A percentile compares a stretch with the other conserved stretches of the same genome.
phyloP scores from a whole-genome alignment of 2,329 filamentous ascomycete species.

The Ophiostoma sp. region DNA sequence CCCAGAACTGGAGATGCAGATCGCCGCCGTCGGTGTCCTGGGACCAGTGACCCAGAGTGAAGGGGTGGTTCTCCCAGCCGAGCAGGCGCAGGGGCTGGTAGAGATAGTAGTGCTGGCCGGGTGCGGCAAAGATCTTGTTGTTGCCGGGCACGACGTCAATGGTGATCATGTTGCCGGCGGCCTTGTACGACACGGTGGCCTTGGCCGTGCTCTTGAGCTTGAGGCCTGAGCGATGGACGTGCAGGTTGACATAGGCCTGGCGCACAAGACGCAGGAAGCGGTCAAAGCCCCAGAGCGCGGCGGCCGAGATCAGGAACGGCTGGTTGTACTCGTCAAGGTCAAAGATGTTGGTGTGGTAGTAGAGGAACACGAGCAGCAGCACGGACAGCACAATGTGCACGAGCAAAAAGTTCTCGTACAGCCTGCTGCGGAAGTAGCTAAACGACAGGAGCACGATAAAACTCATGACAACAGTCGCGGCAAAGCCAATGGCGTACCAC shows the following conservation, averaged over 20 bases:
- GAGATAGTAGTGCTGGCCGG: slow-evolving; percentile 44
- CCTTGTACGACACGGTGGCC: slow-evolving; percentile 22
- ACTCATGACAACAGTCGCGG: slow-evolving; percentile 42
- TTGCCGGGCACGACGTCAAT: slow-evolving; percentile 23
- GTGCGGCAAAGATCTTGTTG: slow-evolving; percentile 28
- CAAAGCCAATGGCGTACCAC: slow-evolving; percentile 20
- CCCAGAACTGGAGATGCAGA: slow-evolving; percentile 24
- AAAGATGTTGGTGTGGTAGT: slow-evolving; percentile 26
- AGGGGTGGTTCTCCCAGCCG: slow-evolving; percentile 48
- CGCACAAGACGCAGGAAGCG: slow-evolving; percentile 37
- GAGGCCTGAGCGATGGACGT: slow-evolving; percentile 21
- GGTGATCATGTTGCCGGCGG: slow-evolving; percentile 22
- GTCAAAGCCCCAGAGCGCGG: slow-evolving; percentile 27
- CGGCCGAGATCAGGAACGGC: slow-evolving; percentile 24
- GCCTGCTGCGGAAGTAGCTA: slow-evolving; percentile 45
- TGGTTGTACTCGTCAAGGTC: slow-evolving; percentile 22
- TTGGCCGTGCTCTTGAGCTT: slow-evolving; percentile 15
- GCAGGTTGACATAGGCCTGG: slow-evolving; percentile 38
- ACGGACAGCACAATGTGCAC: slow-evolving; percentile 40
- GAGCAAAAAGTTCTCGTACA: slow-evolving; percentile 47
- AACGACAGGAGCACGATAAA: slow-evolving; percentile 44
- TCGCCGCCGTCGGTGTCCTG: neutral
- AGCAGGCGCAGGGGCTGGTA: slow-evolving; percentile 38
- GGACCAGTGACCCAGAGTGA: slow-evolving; percentile 38
- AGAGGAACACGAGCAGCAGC: slow-evolving; percentile 37